These are phyloP conservation scores for Fragaria iinumae DNA, from an alignment of 306 rosid genomes.

Conservation along the genomic window DNA sequence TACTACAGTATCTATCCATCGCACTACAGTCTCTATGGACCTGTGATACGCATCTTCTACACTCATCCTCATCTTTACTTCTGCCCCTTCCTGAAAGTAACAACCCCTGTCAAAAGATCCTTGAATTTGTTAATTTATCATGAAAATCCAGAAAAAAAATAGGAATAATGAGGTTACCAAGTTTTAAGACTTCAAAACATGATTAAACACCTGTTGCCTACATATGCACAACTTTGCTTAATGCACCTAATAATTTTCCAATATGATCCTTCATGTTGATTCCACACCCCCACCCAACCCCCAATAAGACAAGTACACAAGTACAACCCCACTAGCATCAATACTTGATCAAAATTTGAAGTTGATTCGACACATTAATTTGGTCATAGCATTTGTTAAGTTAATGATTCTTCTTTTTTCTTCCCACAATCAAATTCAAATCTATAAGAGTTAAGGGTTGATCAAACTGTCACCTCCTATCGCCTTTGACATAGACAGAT, in stretches of 20 bases:
- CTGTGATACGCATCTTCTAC: conserved; percentile 67
- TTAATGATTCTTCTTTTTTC: not conserved
- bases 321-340: conserved; percentile 1
- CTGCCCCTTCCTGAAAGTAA: conserved; percentile 76
- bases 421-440: not conserved
- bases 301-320: not conserved
- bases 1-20: conserved; percentile 57
- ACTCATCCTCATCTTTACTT: conserved; percentile 60
- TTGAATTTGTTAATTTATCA: conserved; percentile 7
- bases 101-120: conserved; percentile 54
- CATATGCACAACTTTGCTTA: not conserved
- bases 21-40: conserved; percentile 57
- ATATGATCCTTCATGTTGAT: not conserved
- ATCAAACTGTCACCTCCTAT: conserved; percentile 1
- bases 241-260: not conserved
- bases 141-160: not conserved
- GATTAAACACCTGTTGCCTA: not conserved
- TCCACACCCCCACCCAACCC: not conserved
- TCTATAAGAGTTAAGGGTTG: not conserved
- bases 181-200: not conserved
- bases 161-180: not conserved
- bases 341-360: not conserved
- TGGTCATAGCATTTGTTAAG: not conserved
- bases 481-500: not conserved
- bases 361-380: not conserved